Conservation (phyloP, 306 rosid species). For the Trichosanthes cucumerina region DNA sequence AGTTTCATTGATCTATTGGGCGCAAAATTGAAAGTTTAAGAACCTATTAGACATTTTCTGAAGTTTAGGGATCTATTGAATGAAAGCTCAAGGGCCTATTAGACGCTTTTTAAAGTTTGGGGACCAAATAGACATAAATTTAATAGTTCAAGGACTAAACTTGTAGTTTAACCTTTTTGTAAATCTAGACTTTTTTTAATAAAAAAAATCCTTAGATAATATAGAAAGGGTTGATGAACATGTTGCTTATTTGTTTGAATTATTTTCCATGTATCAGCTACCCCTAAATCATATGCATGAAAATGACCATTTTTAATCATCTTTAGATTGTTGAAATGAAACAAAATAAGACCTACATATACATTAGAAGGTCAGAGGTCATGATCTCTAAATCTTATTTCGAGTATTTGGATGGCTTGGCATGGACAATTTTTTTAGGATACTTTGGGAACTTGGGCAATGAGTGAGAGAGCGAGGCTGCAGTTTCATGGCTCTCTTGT, state of each 20-base stretch:
- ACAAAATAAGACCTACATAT: constrained; percentile 7
- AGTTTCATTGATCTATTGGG: too few relatives aligned
- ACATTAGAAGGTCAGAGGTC: constrained; percentile 8
- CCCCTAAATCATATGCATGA: not conserved
- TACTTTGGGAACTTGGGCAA: not conserved
- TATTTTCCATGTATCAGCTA: not conserved
- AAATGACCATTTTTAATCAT: constrained; percentile 4
- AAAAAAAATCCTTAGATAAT: not conserved
- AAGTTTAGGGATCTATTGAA: too few relatives aligned
- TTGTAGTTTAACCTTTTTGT: too few relatives aligned
- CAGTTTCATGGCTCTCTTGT: not conserved
- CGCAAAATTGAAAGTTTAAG: too few relatives aligned
- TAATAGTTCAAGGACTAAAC: too few relatives aligned
- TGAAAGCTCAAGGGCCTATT: too few relatives aligned
- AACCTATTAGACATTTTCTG: too few relatives aligned
- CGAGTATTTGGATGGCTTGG: not conserved
- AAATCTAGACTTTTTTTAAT: not conserved
- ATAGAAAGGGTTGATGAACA: not conserved
- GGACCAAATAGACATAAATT: too few relatives aligned
- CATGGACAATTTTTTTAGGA: not conserved
- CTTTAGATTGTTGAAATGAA: constrained; percentile 6
- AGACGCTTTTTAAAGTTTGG: too few relatives aligned
- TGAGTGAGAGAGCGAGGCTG: not conserved
- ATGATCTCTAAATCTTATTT: too few relatives aligned
- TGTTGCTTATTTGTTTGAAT: not conserved